Percentiles rank a stretch among this genome's conserved stretches.
These are phyloP conservation scores for Fusarium beomiforme DNA, from an alignment of 2,329 filamentous ascomycete species.

Conservation along the genomic window DNA sequence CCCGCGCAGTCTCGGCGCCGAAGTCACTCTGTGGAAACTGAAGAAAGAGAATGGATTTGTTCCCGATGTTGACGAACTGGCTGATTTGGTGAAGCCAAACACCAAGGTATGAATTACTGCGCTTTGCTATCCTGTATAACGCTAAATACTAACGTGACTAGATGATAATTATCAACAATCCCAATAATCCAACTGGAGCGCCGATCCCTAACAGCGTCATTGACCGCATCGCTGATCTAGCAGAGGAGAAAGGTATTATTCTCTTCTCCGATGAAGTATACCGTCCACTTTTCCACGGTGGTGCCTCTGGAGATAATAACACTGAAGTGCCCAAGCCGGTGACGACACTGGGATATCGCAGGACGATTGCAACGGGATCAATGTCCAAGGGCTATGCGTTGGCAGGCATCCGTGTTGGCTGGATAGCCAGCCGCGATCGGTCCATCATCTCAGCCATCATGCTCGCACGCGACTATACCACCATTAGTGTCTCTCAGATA, in stretches of 20 bases:
- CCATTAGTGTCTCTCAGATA: conserved; percentile 82
- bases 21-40: conserved; percentile 81
- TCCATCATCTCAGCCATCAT: conserved; percentile 72
- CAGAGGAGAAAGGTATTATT: conserved; percentile 69
- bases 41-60: conserved; percentile 71
- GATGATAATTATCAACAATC: conserved; percentile 71
- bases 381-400: conserved; percentile 88
- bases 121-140: rapidly evolving
- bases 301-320: conserved; percentile 56
- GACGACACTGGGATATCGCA: conserved; percentile 76
- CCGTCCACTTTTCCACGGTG: conserved; percentile 79
- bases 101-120: conserved; percentile 65
- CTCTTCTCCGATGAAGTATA: conserved; percentile 86
- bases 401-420: conserved; percentile 83
- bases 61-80: conserved; percentile 73
- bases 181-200: conserved; percentile 84
- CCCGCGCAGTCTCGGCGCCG: conserved; percentile 77
- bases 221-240: conserved; percentile 69
- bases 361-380: conserved; percentile 78
- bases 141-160: neutral
- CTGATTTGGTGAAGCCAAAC: conserved; percentile 70
- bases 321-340: conserved; percentile 67
- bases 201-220: conserved; percentile 71
- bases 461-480: conserved; percentile 80
- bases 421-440: conserved; percentile 75